Conservation (phyloP, 2,329 filamentous ascomycete species). For the Aspergillus viridinutans region DNA sequence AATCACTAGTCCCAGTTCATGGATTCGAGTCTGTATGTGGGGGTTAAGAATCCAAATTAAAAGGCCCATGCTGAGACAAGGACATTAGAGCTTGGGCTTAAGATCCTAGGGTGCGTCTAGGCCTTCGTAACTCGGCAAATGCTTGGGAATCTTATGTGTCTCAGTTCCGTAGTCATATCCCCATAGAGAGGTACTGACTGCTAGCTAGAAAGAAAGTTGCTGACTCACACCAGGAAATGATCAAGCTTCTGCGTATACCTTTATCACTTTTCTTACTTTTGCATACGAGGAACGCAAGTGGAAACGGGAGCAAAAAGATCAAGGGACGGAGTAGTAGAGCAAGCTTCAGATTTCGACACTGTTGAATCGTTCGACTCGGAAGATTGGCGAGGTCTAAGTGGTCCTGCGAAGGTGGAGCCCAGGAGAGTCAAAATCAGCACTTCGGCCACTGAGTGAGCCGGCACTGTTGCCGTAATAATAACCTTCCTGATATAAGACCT, state of each 20-base stretch:
- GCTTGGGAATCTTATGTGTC: not conserved
- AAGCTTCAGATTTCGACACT: not conserved
- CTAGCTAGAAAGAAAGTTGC: too few relatives aligned
- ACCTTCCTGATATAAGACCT: too few relatives aligned
- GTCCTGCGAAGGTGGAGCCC: not conserved
- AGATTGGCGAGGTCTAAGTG: not conserved
- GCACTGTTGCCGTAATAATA: not conserved
- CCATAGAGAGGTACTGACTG: not conserved
- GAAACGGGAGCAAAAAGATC: not conserved
- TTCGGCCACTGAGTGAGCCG: not conserved
- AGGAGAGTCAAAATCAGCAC: not conserved
- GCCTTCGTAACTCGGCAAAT: not conserved
- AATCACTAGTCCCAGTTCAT: too few relatives aligned
- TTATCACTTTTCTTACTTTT: not conserved
- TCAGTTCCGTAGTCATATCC: not conserved
- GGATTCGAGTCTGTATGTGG: not conserved
- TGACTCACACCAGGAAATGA: not conserved
- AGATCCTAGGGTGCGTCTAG: not conserved
- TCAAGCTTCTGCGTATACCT: not conserved
- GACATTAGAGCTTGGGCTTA: too few relatives aligned
- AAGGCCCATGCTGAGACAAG: not conserved
- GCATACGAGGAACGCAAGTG: not conserved
- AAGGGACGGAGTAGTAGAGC: not conserved
- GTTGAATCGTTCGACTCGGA: not conserved
- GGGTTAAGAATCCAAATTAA: not conserved